phyloP scores from a whole-genome alignment of 202 grass and related monocot genomes.

The Dendrocalamus latiflorus region DNA sequence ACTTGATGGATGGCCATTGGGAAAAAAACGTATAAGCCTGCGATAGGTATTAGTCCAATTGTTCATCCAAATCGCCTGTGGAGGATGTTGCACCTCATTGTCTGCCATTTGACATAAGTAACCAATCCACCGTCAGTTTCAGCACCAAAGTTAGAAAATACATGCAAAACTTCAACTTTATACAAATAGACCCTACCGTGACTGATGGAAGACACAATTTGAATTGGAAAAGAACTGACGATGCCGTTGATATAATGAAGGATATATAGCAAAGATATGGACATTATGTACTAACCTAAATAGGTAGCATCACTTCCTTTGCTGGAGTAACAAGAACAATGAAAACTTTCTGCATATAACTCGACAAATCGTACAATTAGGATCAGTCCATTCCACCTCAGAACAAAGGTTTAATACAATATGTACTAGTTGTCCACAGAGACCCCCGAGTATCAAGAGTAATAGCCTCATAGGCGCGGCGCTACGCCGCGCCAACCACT shows the following conservation, averaged over 20 bases:
- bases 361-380: constrained; percentile 6
- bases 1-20: too few relatives aligned
- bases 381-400: neutral
- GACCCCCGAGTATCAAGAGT: neutral
- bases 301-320: neutral
- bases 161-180: neutral
- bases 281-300: constrained; percentile 16
- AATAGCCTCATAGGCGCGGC: too few relatives aligned
- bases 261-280: neutral
- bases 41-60: neutral
- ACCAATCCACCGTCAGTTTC: neutral
- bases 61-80: neutral
- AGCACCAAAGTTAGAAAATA: neutral
- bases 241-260: neutral
- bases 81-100: too few relatives aligned
- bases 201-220: neutral
- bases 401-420: neutral
- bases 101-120: neutral
- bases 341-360: neutral
- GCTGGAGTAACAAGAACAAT: neutral
- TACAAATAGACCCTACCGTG: neutral
- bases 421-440: neutral
- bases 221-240: neutral
- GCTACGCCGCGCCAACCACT: too few relatives aligned
- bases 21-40: too few relatives aligned